Percentiles rank a stretch among this genome's conserved stretches.
These are phyloP conservation scores for Pleurotus djamor DNA, from an alignment of 768 basidiomycete genomes.

Conservation along the genomic window DNA sequence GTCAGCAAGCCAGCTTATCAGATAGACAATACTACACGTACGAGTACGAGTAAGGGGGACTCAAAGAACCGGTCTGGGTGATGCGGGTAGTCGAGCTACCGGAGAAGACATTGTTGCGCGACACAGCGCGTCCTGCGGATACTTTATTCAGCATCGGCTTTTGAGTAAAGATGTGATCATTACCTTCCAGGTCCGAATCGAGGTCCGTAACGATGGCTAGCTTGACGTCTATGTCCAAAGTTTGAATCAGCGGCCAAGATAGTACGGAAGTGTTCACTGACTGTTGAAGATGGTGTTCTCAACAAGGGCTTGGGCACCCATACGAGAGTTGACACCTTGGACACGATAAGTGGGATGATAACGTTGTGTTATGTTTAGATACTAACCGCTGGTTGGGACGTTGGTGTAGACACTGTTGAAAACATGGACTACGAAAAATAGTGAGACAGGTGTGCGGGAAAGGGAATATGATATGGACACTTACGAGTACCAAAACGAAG, in stretches of 20 bases:
- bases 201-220: not conserved
- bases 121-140: not conserved
- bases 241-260: not conserved
- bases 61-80: not conserved
- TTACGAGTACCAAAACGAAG: not conserved
- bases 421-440: not conserved
- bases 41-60: not conserved
- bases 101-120: not conserved
- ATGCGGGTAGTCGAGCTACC: not conserved
- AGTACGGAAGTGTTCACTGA: not conserved
- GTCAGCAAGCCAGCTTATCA: not conserved
- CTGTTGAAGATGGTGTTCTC: not conserved
- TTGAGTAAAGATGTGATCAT: not conserved
- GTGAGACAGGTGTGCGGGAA: too few species aligned
- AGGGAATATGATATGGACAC: not conserved
- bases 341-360: too few species aligned
- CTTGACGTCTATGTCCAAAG: not conserved
- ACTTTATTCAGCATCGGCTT: too few species aligned
- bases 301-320: not conserved
- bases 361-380: not conserved
- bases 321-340: constrained; percentile 1
- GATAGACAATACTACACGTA: not conserved
- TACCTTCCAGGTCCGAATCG: not conserved
- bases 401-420: constrained; percentile 4
- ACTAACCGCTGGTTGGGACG: not conserved